Evolutionary conservation across 1,139 yeast species (phyloP), one percentile per base, ranked within the genome.

Genomic region (Diutina pseudorugosa): DNA sequence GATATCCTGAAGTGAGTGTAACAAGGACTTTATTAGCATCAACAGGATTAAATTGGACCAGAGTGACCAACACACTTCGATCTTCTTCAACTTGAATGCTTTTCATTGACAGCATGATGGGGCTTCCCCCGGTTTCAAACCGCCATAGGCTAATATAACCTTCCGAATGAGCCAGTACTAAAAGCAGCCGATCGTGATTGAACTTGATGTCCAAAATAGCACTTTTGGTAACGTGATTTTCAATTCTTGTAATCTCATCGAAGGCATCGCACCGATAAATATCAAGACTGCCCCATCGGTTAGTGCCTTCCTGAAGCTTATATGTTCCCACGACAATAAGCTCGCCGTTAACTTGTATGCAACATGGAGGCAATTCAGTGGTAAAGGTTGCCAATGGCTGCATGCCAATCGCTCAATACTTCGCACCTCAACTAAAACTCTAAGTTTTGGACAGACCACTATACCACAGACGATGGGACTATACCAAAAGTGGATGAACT

Each of bases 181-280:
- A 57, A 6, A 76, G 49, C 9, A 70, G 58, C 3, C 68, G 64
- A 57, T 82, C 80, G 50, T 67, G 66, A 45, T 74, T 73, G 54
- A 87, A 68, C 59, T 88, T 86, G 50, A 89, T 59, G 62, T 93
- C 98, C 50, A 93, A 65, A 19, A 91, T 74, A 0, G 98, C 95
- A 47, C 89, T 80, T 23, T 69, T 68, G 0, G 83, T 74, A 0
- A 62, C 51, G 51, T 51, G 74, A 59, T 0, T 58, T 54, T 4
- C 56, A 56, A 4, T 60, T 53, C 1, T 54, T 55, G 65, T 11
- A n/a, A 45, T n/a, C 53, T 47, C 60, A 65, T 80, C 84, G 0
- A 83, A 65, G 8, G 12, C 33, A 21, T n/a, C n/a, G n/a, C 21
- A 19, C 19, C 19, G 21, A 12, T 21, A 21, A 8, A 43, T 16